Percentiles rank a stretch among this genome's conserved stretches.
Evolutionary conservation across 306 rosid species (phyloP).

Genomic region (Vigna reflexopilosa): DNA sequence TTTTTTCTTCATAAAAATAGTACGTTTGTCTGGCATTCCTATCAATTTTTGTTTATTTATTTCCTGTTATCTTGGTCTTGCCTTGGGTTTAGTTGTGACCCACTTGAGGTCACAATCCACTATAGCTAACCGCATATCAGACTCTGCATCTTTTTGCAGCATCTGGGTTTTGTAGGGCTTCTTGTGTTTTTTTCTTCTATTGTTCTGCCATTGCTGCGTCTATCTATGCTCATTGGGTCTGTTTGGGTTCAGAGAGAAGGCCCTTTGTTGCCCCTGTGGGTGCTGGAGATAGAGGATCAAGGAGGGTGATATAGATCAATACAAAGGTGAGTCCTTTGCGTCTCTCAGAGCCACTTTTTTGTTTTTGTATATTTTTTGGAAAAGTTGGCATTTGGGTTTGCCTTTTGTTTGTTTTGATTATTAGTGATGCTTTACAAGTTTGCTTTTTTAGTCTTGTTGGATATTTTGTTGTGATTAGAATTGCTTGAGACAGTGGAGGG

Average conservation of each 20-base stretch:
- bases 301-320: conserved; percentile 67
- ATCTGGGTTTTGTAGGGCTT: conserved; percentile 65
- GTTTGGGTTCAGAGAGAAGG: conserved; percentile 51
- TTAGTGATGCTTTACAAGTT: conserved; percentile 70
- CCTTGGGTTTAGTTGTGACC: conserved; percentile 55
- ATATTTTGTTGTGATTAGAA: conserved; percentile 50
- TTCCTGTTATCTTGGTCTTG: conserved; percentile 28
- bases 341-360: conserved; percentile 41
- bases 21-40: conserved; percentile 66
- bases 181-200: conserved; percentile 32
- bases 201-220: conserved; percentile 48
- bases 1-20: conserved; percentile 48
- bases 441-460: conserved; percentile 36
- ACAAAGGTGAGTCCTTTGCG: conserved; percentile 74
- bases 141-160: conserved; percentile 45
- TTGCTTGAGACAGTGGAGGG: conserved; percentile 32
- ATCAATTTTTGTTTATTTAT: conserved; percentile 20
- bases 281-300: conserved; percentile 66
- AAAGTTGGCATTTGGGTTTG: conserved; percentile 51
- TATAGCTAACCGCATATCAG: conserved; percentile 49
- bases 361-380: conserved; percentile 30
- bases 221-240: conserved; percentile 64
- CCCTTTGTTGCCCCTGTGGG: conserved; percentile 60
- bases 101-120: conserved; percentile 54
- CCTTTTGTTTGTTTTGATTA: conserved; percentile 71